Conservation (phyloP, 306 rosid genomes). For the Chamaecrista fasciculata region DNA sequence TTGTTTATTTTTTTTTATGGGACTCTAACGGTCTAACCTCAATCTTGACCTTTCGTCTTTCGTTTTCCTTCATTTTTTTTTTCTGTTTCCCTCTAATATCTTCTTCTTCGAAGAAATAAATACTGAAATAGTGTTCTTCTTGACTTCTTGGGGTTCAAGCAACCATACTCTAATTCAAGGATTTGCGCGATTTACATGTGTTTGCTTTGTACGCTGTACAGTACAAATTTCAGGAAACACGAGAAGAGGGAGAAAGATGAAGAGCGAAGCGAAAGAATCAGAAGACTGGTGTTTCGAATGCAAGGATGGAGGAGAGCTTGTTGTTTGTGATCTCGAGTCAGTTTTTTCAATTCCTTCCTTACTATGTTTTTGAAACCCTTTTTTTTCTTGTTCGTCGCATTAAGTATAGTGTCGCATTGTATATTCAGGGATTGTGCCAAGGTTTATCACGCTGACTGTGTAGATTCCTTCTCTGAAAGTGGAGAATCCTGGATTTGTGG, state of each 20-base stretch:
- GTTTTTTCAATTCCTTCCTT: not conserved
- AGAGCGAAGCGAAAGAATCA: not conserved
- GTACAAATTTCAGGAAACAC: not conserved
- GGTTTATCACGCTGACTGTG: slow-evolving; percentile 61
- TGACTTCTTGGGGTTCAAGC: not conserved
- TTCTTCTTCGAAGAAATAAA: not conserved
- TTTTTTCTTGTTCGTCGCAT: too few species aligned
- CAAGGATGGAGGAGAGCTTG: slow-evolving; percentile 47
- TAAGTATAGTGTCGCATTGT: too few species aligned
- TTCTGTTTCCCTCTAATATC: too few species aligned
- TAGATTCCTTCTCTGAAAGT: not conserved
- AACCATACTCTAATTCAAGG: not conserved
- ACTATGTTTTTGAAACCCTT: too few species aligned
- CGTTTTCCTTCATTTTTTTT: too few species aligned
- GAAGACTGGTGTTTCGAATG: slow-evolving; percentile 47
- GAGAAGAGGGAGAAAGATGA: not conserved
- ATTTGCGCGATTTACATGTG: not conserved
- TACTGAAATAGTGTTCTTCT: too few species aligned
- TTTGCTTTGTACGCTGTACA: not conserved
- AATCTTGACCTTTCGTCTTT: not conserved
- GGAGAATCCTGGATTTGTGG: slow-evolving; percentile 56
- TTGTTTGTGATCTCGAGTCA: slow-evolving; percentile 39
- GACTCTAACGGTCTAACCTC: not conserved
- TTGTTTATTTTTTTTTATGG: too few species aligned
- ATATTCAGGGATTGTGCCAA: slow-evolving; percentile 54